These are phyloP conservation scores for Phialophora macrospora DNA, from an alignment of 2,329 filamentous ascomycete genomes.

Conservation along the genomic window DNA sequence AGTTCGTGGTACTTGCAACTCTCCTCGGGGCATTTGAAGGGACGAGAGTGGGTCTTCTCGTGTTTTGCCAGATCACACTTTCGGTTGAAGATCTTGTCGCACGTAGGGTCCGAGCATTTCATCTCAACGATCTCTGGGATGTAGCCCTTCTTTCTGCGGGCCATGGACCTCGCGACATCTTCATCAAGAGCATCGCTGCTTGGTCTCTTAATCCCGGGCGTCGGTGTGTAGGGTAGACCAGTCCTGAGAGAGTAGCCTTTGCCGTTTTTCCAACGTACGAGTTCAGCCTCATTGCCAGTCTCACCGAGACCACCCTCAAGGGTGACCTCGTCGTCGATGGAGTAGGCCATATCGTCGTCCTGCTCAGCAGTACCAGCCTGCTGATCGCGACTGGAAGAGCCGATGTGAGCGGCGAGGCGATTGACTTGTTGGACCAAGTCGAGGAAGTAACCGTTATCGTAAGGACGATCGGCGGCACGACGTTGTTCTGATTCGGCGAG, in stretches of 20 bases:
- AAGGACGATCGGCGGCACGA: conserved; percentile 82
- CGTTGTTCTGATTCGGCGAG: conserved; percentile 85
- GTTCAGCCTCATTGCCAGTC: conserved; percentile 80
- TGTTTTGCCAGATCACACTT: conserved; percentile 98
- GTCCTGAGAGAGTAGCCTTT: conserved; percentile 78
- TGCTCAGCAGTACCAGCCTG: conserved; percentile 60
- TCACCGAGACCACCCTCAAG: conserved; percentile 80
- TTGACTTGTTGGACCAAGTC: conserved; percentile 93
- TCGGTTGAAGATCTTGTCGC: conserved; percentile 91
- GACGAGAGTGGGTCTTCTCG: conserved; percentile 94
- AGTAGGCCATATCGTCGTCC: conserved; percentile 56
- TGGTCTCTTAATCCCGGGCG: conserved; percentile 57
- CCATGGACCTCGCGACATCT: conserved; percentile 90
- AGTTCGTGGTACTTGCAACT: conserved; percentile 88
- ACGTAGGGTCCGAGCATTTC: conserved; percentile 74
- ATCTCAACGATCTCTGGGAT: conserved; percentile 82
- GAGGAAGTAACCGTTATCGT: conserved; percentile 95
- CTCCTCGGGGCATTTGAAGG: conserved; percentile 84
- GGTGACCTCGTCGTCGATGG: conserved; percentile 71
- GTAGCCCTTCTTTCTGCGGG: conserved; percentile 90
- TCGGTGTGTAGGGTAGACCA: conserved; percentile 64
- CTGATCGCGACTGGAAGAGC: conserved; percentile 66
- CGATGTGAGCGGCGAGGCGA: conserved; percentile 84
- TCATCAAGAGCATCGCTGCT: conserved; percentile 70
- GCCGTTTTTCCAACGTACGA: conserved; percentile 81